phyloP scores from a whole-genome alignment of 331 rosid genomes.

The Malus hybrid region DNA sequence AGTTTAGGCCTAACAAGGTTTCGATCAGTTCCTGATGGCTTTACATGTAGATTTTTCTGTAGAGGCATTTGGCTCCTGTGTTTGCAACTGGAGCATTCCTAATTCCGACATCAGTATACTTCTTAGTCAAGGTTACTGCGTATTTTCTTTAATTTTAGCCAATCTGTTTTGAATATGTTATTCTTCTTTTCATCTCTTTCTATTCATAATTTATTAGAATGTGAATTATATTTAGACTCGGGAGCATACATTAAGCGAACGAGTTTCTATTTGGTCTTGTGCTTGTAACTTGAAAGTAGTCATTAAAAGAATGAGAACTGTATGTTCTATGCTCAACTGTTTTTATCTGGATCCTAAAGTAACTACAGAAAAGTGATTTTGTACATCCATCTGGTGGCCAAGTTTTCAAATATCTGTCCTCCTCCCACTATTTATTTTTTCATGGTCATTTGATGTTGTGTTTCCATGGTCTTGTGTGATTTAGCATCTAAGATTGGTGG shows the following conservation, averaged over 20 bases:
- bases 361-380: neutral
- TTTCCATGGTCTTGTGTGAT: neutral
- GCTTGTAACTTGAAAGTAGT: neutral
- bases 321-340: neutral
- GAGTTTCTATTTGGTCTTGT: neutral
- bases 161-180: neutral
- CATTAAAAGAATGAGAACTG: neutral
- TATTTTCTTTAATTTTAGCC: neutral
- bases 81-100: conserved; percentile 87
- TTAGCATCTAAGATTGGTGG: too few species aligned
- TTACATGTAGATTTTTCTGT: conserved; percentile 70
- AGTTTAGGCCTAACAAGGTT: neutral
- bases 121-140: conserved; percentile 61
- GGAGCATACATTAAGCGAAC: neutral
- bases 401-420: neutral
- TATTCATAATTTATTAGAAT: neutral
- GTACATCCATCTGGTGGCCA: neutral
- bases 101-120: conserved; percentile 78
- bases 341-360: neutral
- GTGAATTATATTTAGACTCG: neutral
- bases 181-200: neutral
- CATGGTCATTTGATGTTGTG: neutral
- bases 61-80: conserved; percentile 50
- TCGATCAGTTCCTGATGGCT: conserved; percentile 11
- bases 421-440: too few species aligned